Percentiles rank a stretch among this genome's conserved stretches.
Conservation (phyloP, 495 filamentous ascomycete genomes). For the Letharia columbiana region DNA sequence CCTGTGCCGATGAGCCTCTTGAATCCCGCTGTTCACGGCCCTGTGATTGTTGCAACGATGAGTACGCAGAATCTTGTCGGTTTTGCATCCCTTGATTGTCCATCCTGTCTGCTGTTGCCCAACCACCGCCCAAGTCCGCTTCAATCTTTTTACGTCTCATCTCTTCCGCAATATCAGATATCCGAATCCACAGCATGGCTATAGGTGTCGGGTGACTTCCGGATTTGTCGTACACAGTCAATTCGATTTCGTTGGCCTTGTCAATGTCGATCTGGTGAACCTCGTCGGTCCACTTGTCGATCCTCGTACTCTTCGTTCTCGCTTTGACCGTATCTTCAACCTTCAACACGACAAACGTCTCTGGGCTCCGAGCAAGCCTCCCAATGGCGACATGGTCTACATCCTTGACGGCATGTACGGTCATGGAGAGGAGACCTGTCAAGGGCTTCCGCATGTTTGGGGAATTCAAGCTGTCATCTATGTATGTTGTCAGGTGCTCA, state of each 20-base stretch:
- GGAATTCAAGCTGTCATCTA: constrained; percentile 94
- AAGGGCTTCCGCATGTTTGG: constrained; percentile 91
- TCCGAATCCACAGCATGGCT: constrained; percentile 89
- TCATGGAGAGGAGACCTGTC: constrained; percentile 77
- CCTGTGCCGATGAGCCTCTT: constrained; percentile 21
- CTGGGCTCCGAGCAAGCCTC: constrained; percentile 79
- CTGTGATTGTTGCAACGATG: constrained; percentile 25
- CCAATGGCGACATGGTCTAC: constrained; percentile 88
- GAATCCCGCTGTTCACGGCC: constrained; percentile 23
- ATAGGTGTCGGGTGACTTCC: constrained; percentile 86
- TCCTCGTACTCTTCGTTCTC: constrained; percentile 77
- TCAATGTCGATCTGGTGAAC: constrained; percentile 85
- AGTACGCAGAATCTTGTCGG: constrained; percentile 30
- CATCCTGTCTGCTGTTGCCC: constrained; percentile 96
- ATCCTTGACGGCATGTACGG: constrained; percentile 81
- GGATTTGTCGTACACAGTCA: constrained; percentile 89
- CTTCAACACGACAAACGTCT: constrained; percentile 92
- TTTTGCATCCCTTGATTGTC: constrained; percentile 43
- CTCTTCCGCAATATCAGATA: constrained; percentile 95
- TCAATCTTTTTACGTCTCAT: constrained; percentile 97
- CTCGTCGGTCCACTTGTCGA: constrained; percentile 86
- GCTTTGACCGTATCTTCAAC: constrained; percentile 89
- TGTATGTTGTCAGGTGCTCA: constrained; percentile 17
- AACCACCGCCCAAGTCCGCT: constrained; percentile 82
- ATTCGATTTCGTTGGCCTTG: constrained; percentile 96